phyloP scores from a whole-genome alignment of 139 green algal species.

The Chlorella sp. region DNA sequence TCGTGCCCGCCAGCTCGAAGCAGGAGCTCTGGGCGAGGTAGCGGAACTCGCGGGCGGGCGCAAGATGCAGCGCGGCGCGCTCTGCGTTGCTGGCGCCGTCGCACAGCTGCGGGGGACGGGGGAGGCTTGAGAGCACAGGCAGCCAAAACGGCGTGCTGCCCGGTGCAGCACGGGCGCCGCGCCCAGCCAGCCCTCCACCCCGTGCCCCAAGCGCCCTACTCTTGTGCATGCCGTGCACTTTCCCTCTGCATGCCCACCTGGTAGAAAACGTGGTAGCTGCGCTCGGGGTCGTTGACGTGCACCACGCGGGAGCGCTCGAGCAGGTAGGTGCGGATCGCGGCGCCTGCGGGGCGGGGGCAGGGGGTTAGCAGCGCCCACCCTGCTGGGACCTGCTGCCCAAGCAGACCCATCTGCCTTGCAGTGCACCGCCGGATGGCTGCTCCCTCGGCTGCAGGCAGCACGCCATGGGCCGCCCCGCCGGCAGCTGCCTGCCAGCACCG shows the following conservation, averaged over 20 bases:
- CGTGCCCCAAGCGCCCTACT: neutral
- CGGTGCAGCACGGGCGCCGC: neutral
- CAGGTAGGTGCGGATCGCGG: slow-evolving; percentile 88
- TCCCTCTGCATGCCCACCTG: slow-evolving; percentile 59
- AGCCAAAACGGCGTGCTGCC: neutral
- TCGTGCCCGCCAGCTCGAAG: slow-evolving; percentile 68
- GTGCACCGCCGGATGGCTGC: no score
- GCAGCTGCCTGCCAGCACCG: no score
- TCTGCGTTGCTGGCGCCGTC: slow-evolving; percentile 64
- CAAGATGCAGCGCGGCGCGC: slow-evolving; percentile 14
- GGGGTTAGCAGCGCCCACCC: no score
- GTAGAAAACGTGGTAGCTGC: slow-evolving; percentile 96
- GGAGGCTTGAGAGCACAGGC: no score
- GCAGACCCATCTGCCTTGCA: no score
- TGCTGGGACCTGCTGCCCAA: no score
- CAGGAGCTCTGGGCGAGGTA: slow-evolving; percentile 66
- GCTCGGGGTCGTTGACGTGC: slow-evolving; percentile 65
- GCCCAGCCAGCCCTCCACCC: no score
- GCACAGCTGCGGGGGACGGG: slow-evolving; percentile 71
- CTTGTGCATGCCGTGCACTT: neutral
- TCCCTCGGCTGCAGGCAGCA: no score
- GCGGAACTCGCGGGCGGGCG: slow-evolving; percentile 43
- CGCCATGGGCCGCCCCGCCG: no score
- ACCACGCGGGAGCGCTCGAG: slow-evolving; percentile 84
- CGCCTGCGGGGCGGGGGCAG: slow-evolving; percentile 39